Evolutionary conservation across 176 grass and related monocot species (phyloP).

Genomic region (Aegilops tauschii): DNA sequence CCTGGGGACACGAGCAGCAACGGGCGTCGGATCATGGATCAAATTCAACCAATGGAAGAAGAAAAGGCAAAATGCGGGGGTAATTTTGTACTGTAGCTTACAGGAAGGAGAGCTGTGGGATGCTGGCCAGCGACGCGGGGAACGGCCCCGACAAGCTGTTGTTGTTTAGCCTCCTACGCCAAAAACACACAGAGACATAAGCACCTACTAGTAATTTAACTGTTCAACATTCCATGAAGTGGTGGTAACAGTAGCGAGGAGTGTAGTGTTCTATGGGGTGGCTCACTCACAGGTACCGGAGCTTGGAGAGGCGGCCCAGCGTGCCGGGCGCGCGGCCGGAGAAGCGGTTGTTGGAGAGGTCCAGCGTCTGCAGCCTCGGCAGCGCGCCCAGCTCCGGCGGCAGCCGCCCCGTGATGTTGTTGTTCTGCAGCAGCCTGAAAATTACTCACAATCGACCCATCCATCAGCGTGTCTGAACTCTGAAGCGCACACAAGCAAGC

Average conservation of each 20-base stretch:
- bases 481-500: neutral
- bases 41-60: no score
- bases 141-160: conserved; percentile 85
- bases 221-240: neutral
- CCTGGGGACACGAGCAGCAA: conserved; percentile 32
- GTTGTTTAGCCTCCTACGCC: conserved; percentile 82
- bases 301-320: conserved; percentile 59
- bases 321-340: conserved; percentile 63
- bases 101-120: conserved; percentile 83
- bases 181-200: neutral
- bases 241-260: neutral
- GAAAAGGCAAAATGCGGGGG: neutral
- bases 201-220: neutral
- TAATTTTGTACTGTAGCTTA: neutral
- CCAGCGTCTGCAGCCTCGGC: conserved; percentile 79
- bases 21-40: neutral
- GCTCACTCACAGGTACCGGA: conserved; percentile 66
- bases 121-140: conserved; percentile 68
- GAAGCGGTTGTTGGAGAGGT: conserved; percentile 95
- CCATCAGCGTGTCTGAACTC: neutral
- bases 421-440: conserved; percentile 87
- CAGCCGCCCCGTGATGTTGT: conserved; percentile 84
- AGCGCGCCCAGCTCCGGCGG: conserved; percentile 73
- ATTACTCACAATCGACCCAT: neutral
- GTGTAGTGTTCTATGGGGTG: neutral